Percentiles rank a stretch among this genome's conserved stretches.
phyloP scores from a whole-genome alignment of 2,329 filamentous ascomycete species.

The Seiridium cupressi region DNA sequence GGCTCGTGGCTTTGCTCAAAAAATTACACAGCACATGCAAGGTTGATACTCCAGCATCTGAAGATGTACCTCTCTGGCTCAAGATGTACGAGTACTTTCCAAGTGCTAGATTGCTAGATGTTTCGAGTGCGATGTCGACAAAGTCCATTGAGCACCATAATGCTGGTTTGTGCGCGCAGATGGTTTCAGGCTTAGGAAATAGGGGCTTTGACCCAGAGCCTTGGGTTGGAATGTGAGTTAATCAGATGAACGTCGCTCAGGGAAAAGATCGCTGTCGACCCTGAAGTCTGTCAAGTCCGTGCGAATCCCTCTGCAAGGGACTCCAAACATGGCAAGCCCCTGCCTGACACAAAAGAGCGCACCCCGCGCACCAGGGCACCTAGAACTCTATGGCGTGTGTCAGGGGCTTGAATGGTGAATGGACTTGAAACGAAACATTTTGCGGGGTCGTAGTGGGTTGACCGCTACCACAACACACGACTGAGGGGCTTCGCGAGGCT shows the following conservation, averaged over 20 bases:
- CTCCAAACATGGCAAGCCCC: neutral
- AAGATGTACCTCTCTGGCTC: neutral
- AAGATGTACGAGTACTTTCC: neutral
- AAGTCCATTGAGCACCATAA: no score
- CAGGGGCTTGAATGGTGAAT: slow-evolving; percentile 12
- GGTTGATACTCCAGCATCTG: no score
- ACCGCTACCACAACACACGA: neutral
- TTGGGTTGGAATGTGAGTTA: neutral
- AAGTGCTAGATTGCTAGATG: no score
- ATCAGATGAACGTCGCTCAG: no score
- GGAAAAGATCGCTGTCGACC: no score
- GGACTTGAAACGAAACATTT: slow-evolving; percentile 20
- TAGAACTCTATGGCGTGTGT: neutral
- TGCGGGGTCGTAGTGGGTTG: no score
- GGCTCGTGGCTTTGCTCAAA: no score
- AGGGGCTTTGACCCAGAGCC: neutral
- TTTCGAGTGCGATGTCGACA: no score
- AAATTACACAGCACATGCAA: no score
- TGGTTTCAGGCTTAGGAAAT: neutral
- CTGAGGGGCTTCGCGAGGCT: neutral
- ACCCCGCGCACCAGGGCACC: no score
- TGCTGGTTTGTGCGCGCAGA: neutral
- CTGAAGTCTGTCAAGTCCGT: no score
- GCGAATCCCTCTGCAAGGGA: no score
- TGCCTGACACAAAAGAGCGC: neutral